Base-by-base conservation (phyloP, 208 protist species). In the Porcisia deanei region DNA sequence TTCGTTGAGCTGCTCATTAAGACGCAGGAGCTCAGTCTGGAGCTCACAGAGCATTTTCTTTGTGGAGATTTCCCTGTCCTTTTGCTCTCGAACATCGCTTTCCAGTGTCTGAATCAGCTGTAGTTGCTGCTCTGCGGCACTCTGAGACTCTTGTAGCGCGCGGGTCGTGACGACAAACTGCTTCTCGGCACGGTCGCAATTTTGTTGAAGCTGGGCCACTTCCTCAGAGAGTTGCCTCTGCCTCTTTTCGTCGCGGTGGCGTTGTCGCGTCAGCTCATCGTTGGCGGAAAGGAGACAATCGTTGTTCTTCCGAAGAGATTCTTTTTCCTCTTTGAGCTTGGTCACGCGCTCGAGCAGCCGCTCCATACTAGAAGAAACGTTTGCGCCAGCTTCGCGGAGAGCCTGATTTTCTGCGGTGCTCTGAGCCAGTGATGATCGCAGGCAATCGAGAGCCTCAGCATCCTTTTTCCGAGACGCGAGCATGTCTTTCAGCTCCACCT, bases 31-130 rank as follows among this genome's bases (percentile, higher is more conserved):
- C 30, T 86, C 75, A 6, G 30, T 45, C 34, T 85, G 66, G 9
- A 91, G 58, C 43, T 92, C 88, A 30, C 83, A 74, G 12, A 84
- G 68, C n/a, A 77, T 34, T 57, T 88, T 88, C 18, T 68, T 59
- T 45, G 53, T 47, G 2, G 75, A 70, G 18, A 78, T 76, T 18
- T 70, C 68, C 5, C 53, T 34, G 67, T 91, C 87, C 49, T 68
- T 71, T 20, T 81, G 16, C 59, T 86, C 84, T 39, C 72, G 57
- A 25, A 87, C 53, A 67, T 91, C 87, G 0, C 69, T 82, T 45
- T 91, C 87, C 25, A 89, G 77, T 30, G 77, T 79, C 14, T 80
- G 69, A 59, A 91, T 88, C 16, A 83, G 77, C 34, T 84, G 58
- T 18, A 88, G 59, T 57, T 91, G 87, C 45, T 88, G 79, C 25